These are phyloP conservation scores for Paecilomyces dactylethromorphus DNA, from an alignment of 2,329 filamentous ascomycete species.

Conservation along the genomic window DNA sequence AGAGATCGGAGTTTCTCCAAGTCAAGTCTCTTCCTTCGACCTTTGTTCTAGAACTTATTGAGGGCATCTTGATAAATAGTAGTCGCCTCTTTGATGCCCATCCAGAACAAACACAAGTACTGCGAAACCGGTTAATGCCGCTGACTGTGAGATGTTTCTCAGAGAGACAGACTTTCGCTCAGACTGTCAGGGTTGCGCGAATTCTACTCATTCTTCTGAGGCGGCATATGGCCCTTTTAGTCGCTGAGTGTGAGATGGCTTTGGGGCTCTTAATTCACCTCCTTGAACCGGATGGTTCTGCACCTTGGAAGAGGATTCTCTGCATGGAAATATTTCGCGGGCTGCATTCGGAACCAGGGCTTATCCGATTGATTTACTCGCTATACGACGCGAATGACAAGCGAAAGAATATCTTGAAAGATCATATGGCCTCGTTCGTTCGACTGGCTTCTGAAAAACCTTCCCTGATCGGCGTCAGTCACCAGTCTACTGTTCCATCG, in stretches of 20 bases:
- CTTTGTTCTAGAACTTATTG: slow-evolving; percentile 85
- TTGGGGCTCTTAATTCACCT: slow-evolving; percentile 76
- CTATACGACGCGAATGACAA: slow-evolving; percentile 69
- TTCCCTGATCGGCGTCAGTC: slow-evolving; percentile 75
- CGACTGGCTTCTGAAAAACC: slow-evolving; percentile 88
- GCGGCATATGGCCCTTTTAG: slow-evolving; percentile 67
- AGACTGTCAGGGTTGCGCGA: slow-evolving; percentile 73
- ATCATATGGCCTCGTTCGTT: slow-evolving; percentile 83
- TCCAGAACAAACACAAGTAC: slow-evolving; percentile 70
- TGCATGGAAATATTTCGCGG: slow-evolving; percentile 88
- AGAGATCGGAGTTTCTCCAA: slow-evolving; percentile 73
- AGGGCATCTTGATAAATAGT: slow-evolving; percentile 83
- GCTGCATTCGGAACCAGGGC: slow-evolving; percentile 71
- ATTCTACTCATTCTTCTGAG: slow-evolving; percentile 77
- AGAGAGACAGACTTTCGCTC: slow-evolving; percentile 71
- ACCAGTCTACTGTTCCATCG: slow-evolving; percentile 77
- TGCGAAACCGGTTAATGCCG: slow-evolving; percentile 74
- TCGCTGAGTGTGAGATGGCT: slow-evolving; percentile 74
- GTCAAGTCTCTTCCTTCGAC: slow-evolving; percentile 72
- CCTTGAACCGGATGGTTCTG: slow-evolving; percentile 73
- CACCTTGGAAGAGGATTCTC: slow-evolving; percentile 77
- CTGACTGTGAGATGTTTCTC: slow-evolving; percentile 72
- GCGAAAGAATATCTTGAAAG: slow-evolving; percentile 69
- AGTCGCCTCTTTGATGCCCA: slow-evolving; percentile 71
- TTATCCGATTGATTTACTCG: slow-evolving; percentile 73